Conservation (phyloP, 495 filamentous ascomycete species). For the Rhizodiscina lignyota region DNA sequence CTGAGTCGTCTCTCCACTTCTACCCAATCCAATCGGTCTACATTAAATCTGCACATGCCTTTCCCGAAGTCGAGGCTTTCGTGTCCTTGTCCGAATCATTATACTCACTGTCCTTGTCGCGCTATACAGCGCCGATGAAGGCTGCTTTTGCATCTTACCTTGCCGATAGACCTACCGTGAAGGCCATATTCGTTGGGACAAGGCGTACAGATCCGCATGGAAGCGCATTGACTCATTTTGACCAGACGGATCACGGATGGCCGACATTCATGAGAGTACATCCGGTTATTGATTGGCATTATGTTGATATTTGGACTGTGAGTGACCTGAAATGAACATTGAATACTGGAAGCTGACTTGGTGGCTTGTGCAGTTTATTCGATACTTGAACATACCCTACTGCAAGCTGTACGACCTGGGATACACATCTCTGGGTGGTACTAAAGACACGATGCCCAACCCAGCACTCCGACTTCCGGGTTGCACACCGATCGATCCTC, state of each 20-base stretch:
- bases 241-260: constrained; percentile 79
- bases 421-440: constrained; percentile 78
- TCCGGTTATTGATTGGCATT: constrained; percentile 95
- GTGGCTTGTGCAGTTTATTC: constrained; percentile 56
- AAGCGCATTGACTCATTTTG: constrained; percentile 56
- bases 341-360: background rate
- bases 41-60: constrained; percentile 65
- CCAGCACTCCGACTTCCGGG: constrained; percentile 35
- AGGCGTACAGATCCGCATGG: constrained; percentile 87
- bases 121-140: constrained; percentile 66
- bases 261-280: constrained; percentile 84
- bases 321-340: constrained; percentile 19
- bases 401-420: constrained; percentile 74
- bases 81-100: constrained; percentile 40
- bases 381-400: constrained; percentile 59
- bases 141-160: constrained; percentile 66
- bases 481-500: constrained; percentile 5
- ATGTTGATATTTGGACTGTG: constrained; percentile 82
- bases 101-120: constrained; percentile 64
- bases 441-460: constrained; percentile 81
- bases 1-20: no score
- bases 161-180: constrained; percentile 37
- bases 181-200: constrained; percentile 86
- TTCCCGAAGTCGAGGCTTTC: constrained; percentile 72
- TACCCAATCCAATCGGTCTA: constrained; percentile 65